Conservation (phyloP, 2,329 filamentous ascomycete genomes). For the Ceratocystis albifundus region DNA sequence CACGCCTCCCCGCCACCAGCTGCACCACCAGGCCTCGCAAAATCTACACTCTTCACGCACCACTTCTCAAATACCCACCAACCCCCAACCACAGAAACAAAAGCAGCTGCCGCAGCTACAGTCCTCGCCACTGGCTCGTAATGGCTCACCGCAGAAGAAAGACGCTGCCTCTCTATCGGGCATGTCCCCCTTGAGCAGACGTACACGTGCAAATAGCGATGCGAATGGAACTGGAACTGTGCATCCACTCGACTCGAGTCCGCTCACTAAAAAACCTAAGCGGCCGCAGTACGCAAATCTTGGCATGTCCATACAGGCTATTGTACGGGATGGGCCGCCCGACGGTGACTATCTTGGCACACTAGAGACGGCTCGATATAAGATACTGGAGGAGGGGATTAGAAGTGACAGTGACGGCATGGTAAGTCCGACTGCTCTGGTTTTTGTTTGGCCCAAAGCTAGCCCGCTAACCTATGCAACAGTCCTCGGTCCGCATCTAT, state of each 20-base stretch:
- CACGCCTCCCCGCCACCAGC: slow-evolving; percentile 14
- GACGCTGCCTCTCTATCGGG: slow-evolving; percentile 26
- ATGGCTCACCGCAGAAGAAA: slow-evolving; percentile 30
- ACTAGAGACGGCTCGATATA: slow-evolving; percentile 58
- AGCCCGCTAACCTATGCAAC: slow-evolving; percentile 3
- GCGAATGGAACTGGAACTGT: slow-evolving; percentile 36
- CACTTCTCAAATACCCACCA: background rate
- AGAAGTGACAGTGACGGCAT: slow-evolving; percentile 71
- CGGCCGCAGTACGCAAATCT: slow-evolving; percentile 41
- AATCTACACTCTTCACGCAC: background rate
- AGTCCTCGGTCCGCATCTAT: slow-evolving; percentile 91
- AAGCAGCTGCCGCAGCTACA: slow-evolving; percentile 11
- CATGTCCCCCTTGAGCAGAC: slow-evolving; percentile 35
- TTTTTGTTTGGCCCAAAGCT: background rate
- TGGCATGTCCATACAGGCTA: slow-evolving; percentile 55
- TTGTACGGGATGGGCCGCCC: slow-evolving; percentile 69
- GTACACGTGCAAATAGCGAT: slow-evolving; percentile 63
- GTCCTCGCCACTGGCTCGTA: slow-evolving; percentile 27
- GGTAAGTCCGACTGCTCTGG: slow-evolving; percentile 40
- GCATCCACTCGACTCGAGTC: background rate
- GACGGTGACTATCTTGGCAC: slow-evolving; percentile 56
- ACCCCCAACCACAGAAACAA: background rate
- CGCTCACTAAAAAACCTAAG: slow-evolving; percentile 16
- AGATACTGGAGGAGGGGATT: slow-evolving; percentile 63
- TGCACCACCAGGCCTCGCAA: slow-evolving; percentile 21